Evolutionary conservation across 345 rosid genomes (phyloP).

Genomic region (Gossypium ekmanianum): DNA sequence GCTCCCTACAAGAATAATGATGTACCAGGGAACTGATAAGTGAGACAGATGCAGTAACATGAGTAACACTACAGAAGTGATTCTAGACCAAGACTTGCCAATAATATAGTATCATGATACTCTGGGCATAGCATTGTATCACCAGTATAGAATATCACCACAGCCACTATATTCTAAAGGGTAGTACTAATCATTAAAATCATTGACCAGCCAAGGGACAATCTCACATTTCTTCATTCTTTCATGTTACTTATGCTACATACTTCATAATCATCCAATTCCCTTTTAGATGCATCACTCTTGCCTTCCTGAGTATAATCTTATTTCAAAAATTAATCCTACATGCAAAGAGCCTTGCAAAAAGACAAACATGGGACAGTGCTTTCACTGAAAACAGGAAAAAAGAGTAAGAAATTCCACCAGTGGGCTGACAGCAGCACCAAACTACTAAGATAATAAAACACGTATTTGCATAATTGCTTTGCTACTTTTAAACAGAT

Average conservation of each 20-base stretch:
- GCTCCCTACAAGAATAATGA: not conserved
- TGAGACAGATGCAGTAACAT: not conserved
- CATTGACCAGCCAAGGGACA: not conserved
- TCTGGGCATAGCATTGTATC: not conserved
- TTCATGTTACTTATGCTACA: not conserved
- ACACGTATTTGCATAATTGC: not conserved
- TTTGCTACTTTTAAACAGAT: not conserved
- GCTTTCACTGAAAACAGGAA: not conserved
- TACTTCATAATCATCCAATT: not conserved
- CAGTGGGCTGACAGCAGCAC: not conserved
- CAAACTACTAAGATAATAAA: not conserved
- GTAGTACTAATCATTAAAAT: not conserved
- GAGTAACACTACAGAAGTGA: not conserved
- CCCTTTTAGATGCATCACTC: not conserved
- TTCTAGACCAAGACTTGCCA: not conserved
- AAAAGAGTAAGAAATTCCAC: not conserved
- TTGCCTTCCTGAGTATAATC: not conserved
- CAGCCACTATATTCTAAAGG: not conserved
- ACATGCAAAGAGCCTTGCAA: not conserved
- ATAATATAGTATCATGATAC: not conserved
- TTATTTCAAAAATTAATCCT: not conserved
- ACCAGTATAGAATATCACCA: not conserved
- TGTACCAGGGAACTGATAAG: not conserved
- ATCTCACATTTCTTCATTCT: not conserved
- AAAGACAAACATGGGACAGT: not conserved